Conservation (phyloP, 345 rosid species). For the Geranium brycei region DNA sequence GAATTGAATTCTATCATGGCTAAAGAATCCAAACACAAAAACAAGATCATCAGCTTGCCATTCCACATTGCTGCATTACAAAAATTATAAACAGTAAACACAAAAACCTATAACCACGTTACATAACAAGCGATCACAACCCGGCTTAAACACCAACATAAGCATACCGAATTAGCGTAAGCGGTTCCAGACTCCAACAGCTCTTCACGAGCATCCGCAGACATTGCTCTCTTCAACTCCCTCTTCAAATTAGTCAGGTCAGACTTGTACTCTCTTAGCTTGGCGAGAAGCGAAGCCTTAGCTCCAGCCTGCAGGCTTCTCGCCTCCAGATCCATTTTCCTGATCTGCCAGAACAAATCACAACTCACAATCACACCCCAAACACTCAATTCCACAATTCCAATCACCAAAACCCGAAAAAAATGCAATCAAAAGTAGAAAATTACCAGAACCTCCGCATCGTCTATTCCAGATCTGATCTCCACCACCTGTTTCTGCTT, state of each 20-base stretch:
- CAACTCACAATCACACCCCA: not conserved
- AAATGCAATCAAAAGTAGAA: not conserved
- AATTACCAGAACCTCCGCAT: slow-evolving; percentile 69
- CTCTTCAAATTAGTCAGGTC: slow-evolving; percentile 69
- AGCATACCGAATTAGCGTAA: slow-evolving; percentile 33
- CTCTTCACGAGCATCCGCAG: slow-evolving; percentile 46
- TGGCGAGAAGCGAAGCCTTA: slow-evolving; percentile 73
- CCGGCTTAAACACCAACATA: not conserved
- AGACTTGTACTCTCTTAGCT: slow-evolving; percentile 77
- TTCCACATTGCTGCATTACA: not conserved
- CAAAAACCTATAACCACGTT: not conserved
- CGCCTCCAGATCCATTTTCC: slow-evolving; percentile 91
- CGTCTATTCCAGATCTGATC: slow-evolving; percentile 64
- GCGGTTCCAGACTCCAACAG: slow-evolving; percentile 53
- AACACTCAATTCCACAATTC: not conserved
- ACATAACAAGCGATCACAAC: not conserved
- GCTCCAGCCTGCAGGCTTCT: slow-evolving; percentile 70
- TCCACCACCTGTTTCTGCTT: slow-evolving; percentile 42
- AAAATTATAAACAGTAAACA: not conserved
- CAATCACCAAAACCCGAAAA: not conserved
- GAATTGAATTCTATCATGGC: too few species aligned
- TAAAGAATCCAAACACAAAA: too few species aligned
- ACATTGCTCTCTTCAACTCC: slow-evolving; percentile 52
- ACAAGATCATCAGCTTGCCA: not conserved
- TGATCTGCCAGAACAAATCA: slow-evolving; percentile 26